These are phyloP conservation scores for Alternaria gansuensis DNA, from an alignment of 2,329 filamentous ascomycete species.

Conservation along the genomic window DNA sequence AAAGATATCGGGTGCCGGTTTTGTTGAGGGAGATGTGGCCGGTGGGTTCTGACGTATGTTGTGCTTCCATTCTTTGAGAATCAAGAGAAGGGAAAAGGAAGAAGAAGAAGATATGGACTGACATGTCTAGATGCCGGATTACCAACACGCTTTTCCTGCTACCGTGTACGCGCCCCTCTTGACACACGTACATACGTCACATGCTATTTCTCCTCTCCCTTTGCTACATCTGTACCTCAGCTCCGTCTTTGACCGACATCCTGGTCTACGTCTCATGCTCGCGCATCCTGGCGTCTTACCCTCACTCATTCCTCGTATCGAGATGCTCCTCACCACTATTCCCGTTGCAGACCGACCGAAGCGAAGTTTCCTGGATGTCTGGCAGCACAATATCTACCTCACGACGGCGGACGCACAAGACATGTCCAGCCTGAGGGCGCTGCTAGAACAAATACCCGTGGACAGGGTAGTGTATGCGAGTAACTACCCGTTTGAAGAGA, in stretches of 20 bases:
- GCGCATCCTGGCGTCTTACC: constrained; percentile 64
- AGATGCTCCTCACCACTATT: constrained; percentile 35
- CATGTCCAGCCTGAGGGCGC: constrained; percentile 58
- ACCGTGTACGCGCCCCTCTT: constrained; percentile 28
- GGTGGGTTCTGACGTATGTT: constrained; percentile 25
- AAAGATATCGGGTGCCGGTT: constrained; percentile 54
- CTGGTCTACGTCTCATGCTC: constrained; percentile 63
- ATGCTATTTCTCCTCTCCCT: constrained; percentile 60
- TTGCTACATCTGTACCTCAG: constrained; percentile 61
- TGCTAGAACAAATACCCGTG: constrained; percentile 57
- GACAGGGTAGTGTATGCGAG: constrained; percentile 66
- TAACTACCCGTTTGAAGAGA: constrained; percentile 65
- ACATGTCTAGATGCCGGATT: constrained; percentile 24
- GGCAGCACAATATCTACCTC: constrained; percentile 65
- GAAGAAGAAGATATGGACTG: neutral
- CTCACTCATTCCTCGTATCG: constrained; percentile 62
- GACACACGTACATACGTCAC: constrained; percentile 57
- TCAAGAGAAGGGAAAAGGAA: neutral
- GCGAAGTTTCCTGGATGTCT: constrained; percentile 60
- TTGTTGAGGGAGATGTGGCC: constrained; percentile 36
- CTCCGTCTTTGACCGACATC: constrained; percentile 65
- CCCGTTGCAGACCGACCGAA: constrained; percentile 29
- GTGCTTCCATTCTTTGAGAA: neutral
- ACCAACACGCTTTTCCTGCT: constrained; percentile 23
- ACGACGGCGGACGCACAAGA: constrained; percentile 66